Percentiles rank a stretch among this genome's conserved stretches.
phyloP scores from a whole-genome alignment of 2,329 filamentous ascomycete species.

The Penicillium sp. region DNA sequence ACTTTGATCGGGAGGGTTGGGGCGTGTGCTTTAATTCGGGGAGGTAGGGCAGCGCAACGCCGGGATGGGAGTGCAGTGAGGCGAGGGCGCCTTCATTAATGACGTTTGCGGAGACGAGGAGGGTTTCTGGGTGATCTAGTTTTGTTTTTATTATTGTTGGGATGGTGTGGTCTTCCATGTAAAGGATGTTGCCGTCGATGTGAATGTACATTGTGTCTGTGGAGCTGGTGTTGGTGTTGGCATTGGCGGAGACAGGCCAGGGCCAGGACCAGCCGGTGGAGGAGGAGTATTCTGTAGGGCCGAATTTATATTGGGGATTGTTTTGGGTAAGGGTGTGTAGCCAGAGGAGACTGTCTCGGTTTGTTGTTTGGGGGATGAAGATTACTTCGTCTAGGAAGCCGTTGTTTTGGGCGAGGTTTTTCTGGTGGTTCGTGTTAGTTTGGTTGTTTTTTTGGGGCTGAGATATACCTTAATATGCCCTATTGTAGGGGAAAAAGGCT shows the following conservation, averaged over 20 bases:
- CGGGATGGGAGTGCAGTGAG: conserved; percentile 59
- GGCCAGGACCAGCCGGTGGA: too few relatives aligned
- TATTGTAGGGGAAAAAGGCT: too few relatives aligned
- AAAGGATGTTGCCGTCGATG: conserved; percentile 51
- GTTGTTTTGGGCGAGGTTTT: conserved; percentile 44
- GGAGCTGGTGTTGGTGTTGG: not conserved
- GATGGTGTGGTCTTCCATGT: conserved; percentile 52
- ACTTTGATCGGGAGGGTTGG: conserved; percentile 22
- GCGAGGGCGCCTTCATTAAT: conserved; percentile 61
- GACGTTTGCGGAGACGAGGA: conserved; percentile 60
- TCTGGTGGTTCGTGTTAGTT: conserved; percentile 20
- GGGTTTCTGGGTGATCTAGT: conserved; percentile 55
- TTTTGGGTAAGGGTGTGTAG: conserved; percentile 38
- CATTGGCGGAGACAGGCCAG: too few relatives aligned
- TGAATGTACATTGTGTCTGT: conserved; percentile 44
- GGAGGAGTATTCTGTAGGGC: too few relatives aligned
- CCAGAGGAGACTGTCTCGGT: conserved; percentile 41
- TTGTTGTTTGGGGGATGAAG: conserved; percentile 47
- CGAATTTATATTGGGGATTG: conserved; percentile 32
- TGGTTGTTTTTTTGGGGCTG: too few relatives aligned
- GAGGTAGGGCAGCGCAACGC: conserved; percentile 58
- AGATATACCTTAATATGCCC: too few relatives aligned
- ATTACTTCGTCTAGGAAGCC: conserved; percentile 49
- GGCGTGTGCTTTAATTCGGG: conserved; percentile 46
- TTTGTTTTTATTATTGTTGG: conserved; percentile 59